Evolutionary conservation across 2,329 filamentous ascomycete genomes (phyloP).

Genomic region (Pyrenochaeta sp.): DNA sequence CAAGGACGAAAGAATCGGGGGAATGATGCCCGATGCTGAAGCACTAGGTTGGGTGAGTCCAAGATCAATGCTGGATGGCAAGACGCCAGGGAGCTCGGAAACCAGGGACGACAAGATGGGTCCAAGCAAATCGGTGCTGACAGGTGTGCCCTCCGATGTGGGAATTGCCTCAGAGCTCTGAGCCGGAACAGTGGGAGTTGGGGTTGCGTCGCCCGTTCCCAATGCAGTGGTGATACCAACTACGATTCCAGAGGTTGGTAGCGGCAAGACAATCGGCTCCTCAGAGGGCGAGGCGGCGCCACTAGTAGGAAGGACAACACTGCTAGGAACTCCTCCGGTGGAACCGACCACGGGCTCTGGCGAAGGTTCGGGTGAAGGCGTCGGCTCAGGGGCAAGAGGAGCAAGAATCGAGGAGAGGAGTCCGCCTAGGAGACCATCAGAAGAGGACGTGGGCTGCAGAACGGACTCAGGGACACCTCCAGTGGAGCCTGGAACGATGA

Average conservation of each 20-base stretch:
- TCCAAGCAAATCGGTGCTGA: conserved; percentile 17
- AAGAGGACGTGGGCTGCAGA: conserved; percentile 15
- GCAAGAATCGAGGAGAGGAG: conserved; percentile 23
- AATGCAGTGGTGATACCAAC: conserved; percentile 47
- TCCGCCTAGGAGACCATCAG: conserved; percentile 14
- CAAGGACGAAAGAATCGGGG: conserved; percentile 22
- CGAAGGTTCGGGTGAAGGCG: conserved; percentile 15
- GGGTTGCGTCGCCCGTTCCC: conserved; percentile 25
- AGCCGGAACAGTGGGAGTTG: conserved; percentile 16
- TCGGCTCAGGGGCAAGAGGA: conserved; percentile 16
- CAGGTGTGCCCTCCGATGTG: conserved; percentile 25
- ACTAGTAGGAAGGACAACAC: conserved; percentile 31
- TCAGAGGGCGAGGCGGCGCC: conserved; percentile 6
- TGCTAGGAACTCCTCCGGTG: conserved; percentile 31
- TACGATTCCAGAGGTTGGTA: conserved; percentile 35
- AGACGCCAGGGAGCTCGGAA: conserved; percentile 29
- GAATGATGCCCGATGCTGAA: conserved; percentile 22
- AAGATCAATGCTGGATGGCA: conserved; percentile 21
- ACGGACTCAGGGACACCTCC: conserved; percentile 21
- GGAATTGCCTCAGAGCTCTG: conserved; percentile 27
- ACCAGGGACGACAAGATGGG: conserved; percentile 26
- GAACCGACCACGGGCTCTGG: no score
- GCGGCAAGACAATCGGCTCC: conserved; percentile 5
- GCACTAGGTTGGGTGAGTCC: conserved; percentile 23
- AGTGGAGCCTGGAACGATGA: conserved; percentile 33